Conservation (phyloP, 2,329 filamentous ascomycete species). For the Tolypocladium paradoxum region DNA sequence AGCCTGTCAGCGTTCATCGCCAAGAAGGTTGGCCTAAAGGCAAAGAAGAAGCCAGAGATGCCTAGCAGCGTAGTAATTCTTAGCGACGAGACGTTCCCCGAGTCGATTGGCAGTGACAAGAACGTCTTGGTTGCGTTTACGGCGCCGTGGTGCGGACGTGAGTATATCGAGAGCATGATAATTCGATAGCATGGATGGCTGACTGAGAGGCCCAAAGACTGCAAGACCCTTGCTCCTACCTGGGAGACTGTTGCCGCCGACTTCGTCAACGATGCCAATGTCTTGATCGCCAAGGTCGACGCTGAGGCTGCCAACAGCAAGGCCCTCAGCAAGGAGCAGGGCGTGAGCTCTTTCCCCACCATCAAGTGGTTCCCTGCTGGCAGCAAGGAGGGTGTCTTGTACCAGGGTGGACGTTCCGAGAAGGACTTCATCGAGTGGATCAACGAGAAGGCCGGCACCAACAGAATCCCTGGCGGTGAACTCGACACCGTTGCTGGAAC, state of each 20-base stretch:
- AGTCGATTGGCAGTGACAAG: slow-evolving; percentile 72
- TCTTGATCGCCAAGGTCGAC: slow-evolving; percentile 91
- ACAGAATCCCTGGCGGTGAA: slow-evolving; percentile 71
- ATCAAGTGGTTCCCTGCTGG: slow-evolving; percentile 96
- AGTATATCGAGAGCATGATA: slow-evolving; percentile 28
- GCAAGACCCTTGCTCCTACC: slow-evolving; percentile 82
- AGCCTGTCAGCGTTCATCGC: slow-evolving; percentile 69
- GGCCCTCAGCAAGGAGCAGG: slow-evolving; percentile 62
- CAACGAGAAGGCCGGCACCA: slow-evolving; percentile 81
- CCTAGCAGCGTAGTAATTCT: slow-evolving; percentile 71
- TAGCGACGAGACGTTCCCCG: slow-evolving; percentile 68
- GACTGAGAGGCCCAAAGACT: slow-evolving; percentile 49
- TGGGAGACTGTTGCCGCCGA: slow-evolving; percentile 83
- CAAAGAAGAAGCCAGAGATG: slow-evolving; percentile 63
- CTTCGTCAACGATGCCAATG: slow-evolving; percentile 65
- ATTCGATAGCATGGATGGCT: background rate
- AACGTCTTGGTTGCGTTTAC: slow-evolving; percentile 93
- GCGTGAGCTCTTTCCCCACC: slow-evolving; percentile 80
- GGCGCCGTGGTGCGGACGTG: slow-evolving; percentile 97
- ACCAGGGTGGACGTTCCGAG: slow-evolving; percentile 68
- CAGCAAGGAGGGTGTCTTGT: slow-evolving; percentile 58
- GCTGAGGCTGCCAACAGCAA: slow-evolving; percentile 83
- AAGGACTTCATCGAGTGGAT: slow-evolving; percentile 67
- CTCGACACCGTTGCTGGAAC: slow-evolving; percentile 74
- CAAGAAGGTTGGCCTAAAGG: slow-evolving; percentile 77